Conservation (phyloP, 164 flowering plant species). For the Chimonanthus praecox region DNA sequence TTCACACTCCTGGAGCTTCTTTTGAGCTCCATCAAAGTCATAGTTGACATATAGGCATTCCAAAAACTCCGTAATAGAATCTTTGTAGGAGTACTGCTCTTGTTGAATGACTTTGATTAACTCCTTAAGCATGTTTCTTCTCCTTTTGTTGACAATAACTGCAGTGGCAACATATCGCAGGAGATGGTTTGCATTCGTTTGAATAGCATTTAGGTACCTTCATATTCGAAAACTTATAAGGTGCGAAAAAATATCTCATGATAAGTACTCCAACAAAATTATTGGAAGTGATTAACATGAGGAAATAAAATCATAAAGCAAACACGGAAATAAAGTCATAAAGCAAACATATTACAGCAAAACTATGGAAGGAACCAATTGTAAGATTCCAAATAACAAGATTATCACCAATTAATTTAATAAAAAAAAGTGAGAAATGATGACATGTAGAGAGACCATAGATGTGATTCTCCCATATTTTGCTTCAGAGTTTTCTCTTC, state of each 20-base stretch:
- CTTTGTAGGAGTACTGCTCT: conserved; percentile 73
- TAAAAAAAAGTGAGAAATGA: too few species aligned
- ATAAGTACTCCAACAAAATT: too few species aligned
- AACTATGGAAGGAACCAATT: too few species aligned
- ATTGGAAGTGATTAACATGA: too few species aligned
- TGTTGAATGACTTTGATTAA: conserved; percentile 91
- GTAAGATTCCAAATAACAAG: too few species aligned
- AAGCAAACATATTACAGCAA: too few species aligned
- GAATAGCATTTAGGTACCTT: conserved; percentile 94
- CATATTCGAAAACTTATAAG: conserved; percentile 1
- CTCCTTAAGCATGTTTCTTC: conserved; percentile 84
- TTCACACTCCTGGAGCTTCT: conserved; percentile 89
- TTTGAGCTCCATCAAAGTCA: conserved; percentile 95
- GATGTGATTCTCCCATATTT: too few species aligned
- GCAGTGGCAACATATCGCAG: conserved; percentile 88
- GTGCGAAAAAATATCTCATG: not conserved
- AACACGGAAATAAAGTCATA: too few species aligned
- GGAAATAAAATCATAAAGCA: too few species aligned
- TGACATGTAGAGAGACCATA: too few species aligned
- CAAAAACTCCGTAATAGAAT: conserved; percentile 89
- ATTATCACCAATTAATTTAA: too few species aligned
- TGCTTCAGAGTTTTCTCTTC: too few species aligned
- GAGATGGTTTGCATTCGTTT: conserved; percentile 95
- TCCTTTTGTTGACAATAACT: conserved; percentile 86
- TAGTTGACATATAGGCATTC: conserved; percentile 86